Base-by-base conservation (phyloP, 768 basidiomycete genomes). In the Lactarius hatsudake region DNA sequence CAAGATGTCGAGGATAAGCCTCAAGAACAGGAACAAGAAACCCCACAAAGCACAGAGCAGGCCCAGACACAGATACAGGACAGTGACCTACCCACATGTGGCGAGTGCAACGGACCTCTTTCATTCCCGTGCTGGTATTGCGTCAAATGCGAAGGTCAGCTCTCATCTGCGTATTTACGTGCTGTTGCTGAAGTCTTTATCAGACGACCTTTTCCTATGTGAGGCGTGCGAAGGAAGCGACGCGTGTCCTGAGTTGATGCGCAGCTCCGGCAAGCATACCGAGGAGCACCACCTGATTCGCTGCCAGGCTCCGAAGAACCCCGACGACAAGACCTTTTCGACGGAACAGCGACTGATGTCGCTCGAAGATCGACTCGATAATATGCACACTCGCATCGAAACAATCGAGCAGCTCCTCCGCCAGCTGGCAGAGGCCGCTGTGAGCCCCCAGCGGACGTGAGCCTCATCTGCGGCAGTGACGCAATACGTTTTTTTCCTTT, bases 41-140 rank as follows among this genome's bases (percentile, higher is more conserved):
- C 56, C 10, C 12, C 32, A 36, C 56, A 57, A 36, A 12, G 5
- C 18, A 32, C 34, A 15, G 34, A 34, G 12, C 30, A 34, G 30
- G 18, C 56, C 0, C 54, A 28, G 28, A 48, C 59, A 57, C 28
- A 60, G 73, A 5, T 63, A 66, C 36, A 55, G 71, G 32, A 68
- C 71, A 20, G 69, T 67, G 61, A 69, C 66, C 34, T 69, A 72
- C 48, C 72, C 62, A 1, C 63, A 69, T 38, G 76, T 73, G 6
- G 70, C 64, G 40, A 70, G 60, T 53, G 75, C 74, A n/a, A 63
- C 73, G 38, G 62, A 69, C 38, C 26, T 43, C 42, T 20, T 42
- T 58, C 48, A n/a, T 42, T 64, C 43, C 63, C 63, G 17, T 58
- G 30, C 45, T 63, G 62, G 62, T 56, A 45, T 45, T 63, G 62